These are phyloP conservation scores for Crithidia thermophila DNA, from an alignment of 208 protist species.

Conservation along the genomic window DNA sequence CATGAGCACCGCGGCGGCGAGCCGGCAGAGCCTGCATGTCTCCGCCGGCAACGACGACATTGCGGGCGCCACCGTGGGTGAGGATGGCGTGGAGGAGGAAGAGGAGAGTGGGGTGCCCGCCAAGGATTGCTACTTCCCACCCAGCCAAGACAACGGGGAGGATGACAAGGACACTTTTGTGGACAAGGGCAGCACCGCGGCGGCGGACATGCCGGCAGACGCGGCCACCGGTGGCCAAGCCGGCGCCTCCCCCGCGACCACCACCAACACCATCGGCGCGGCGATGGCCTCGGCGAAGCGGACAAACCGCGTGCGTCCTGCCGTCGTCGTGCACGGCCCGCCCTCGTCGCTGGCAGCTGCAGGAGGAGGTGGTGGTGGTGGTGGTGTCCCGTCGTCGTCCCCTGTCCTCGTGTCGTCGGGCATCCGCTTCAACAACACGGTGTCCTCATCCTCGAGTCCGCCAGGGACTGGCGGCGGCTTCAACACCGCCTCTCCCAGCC, in stretches of 20 bases:
- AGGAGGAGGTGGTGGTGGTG: background rate
- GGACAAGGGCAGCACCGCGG: slow-evolving; percentile 74
- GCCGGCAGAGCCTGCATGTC: background rate
- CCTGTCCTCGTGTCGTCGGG: background rate
- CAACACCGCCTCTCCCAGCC: no score
- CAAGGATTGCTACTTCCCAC: slow-evolving; percentile 19
- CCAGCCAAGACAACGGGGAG: slow-evolving; percentile 30
- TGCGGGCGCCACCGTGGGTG: no score
- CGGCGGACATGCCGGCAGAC: background rate
- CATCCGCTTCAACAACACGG: background rate
- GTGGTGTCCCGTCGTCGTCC: background rate
- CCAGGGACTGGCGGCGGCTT: no score
- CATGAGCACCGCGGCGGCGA: slow-evolving; percentile 1
- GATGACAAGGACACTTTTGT: slow-evolving; percentile 91
- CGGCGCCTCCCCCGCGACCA: background rate
- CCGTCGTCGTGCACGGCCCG: slow-evolving; percentile 10
- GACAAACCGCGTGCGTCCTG: slow-evolving; percentile 4
- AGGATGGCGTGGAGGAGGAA: background rate
- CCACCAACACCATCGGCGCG: background rate
- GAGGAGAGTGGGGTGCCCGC: slow-evolving; percentile 18
- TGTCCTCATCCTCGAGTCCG: no score
- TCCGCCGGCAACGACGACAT: background rate
- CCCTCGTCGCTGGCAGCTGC: background rate
- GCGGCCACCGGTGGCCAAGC: background rate
- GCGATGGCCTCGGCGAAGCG: slow-evolving; percentile 1